These are phyloP conservation scores for Cucurbita ficifolia DNA, from an alignment of 306 rosid genomes.

Conservation along the genomic window DNA sequence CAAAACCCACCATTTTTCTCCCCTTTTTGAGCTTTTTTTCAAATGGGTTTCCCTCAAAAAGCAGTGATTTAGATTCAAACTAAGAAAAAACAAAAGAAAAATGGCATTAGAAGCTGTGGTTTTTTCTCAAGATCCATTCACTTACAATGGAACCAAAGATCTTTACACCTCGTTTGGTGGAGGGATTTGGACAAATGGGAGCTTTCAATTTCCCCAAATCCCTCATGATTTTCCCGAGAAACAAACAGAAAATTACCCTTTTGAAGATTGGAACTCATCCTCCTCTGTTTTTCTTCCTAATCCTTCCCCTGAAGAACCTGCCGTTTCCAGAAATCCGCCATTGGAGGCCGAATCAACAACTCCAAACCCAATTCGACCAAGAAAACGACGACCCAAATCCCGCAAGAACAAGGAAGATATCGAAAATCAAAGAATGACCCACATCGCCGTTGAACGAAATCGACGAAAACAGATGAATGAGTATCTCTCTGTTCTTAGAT, in stretches of 20 bases:
- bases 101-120: slow-evolving; percentile 84
- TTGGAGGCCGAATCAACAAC: slow-evolving; percentile 9
- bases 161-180: slow-evolving; percentile 29
- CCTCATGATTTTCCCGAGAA: slow-evolving; percentile 23
- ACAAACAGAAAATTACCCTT: slow-evolving; percentile 35
- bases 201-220: slow-evolving; percentile 11
- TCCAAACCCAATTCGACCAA: slow-evolving; percentile 17
- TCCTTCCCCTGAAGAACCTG: slow-evolving; percentile 19
- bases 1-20: not conserved
- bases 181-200: slow-evolving; percentile 19
- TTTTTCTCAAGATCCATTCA: slow-evolving; percentile 51
- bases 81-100: slow-evolving; percentile 2
- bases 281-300: slow-evolving; percentile 12
- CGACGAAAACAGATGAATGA: slow-evolving; percentile 89
- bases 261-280: slow-evolving; percentile 23
- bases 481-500: slow-evolving; percentile 79
- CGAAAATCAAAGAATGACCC: slow-evolving; percentile 95
- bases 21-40: not conserved
- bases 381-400: slow-evolving; percentile 45
- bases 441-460: slow-evolving; percentile 94
- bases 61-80: not conserved
- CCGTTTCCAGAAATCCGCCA: slow-evolving; percentile 9
- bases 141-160: slow-evolving; percentile 29
- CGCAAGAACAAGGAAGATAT: slow-evolving; percentile 76
- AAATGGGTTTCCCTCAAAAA: not conserved